Base-by-base conservation (phyloP, 148 eudicot genomes). In the Fagopyrum esculentum region DNA sequence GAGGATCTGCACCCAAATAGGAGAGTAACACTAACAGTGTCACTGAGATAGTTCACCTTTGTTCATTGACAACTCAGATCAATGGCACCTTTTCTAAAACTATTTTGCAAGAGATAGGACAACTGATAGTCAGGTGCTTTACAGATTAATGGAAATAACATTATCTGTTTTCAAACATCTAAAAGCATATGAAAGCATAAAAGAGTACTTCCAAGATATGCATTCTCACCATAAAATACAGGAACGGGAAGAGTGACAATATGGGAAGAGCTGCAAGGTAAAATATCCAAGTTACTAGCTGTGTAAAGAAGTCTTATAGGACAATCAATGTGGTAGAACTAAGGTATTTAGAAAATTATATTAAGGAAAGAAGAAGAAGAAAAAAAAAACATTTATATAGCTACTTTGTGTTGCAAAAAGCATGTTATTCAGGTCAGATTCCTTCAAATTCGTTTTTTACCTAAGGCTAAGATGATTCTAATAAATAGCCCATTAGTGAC, bases 221-320 rank as follows among this genome's bases (percentile, higher is more conserved):
- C 6, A 16, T 16, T 29, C 96, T 87, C 83, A 94, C 98, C 98
- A 94, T 91, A 83, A 94, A 94, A 74, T 94, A 94, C 46, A 94
- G 91, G 81, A 88, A 94, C 0, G 97, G 97, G 75, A 89, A 94
- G 80, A 94, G 98, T 44, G 93, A 94, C 13, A 97, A 89, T 75
- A 90, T 86, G 43, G 97, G 88, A 74, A 94, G 83, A 43, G 91
- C 98, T 94, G 98, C 85, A 84, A 86, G 48, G 71, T 54, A 57
- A 72, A 54, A 29, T 2, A 49, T 7, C 71, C 35, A 29, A 66
- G 10, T 12, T 59, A 59, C 12, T 12, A 2, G 11, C 52, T 8
- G 52, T 49, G 52, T 49, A 49, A 9, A 49, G 52, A 49, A 49
- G 40, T 35, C 2, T 35, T 35, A 35, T 35, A 22, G 26, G 26